Evolutionary conservation across 23 red algal species (phyloP).

Genomic region (Pyropia haitanensis): DNA sequence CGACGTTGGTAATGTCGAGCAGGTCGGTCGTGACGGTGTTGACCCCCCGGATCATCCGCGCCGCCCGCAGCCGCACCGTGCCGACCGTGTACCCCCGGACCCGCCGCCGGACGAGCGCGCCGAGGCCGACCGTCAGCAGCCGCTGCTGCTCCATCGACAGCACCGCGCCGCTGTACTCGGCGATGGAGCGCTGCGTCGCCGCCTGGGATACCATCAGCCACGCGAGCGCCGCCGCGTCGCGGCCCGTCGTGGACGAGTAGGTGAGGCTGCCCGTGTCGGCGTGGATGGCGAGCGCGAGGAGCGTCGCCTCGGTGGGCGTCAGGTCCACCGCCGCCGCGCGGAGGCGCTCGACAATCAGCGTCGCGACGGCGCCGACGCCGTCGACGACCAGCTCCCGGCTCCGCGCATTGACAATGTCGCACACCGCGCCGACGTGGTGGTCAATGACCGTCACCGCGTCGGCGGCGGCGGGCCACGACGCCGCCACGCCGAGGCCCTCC

Average conservation of each 20-base stretch:
- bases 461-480: slow-evolving; percentile 30
- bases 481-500: slow-evolving; percentile 47
- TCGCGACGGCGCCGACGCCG: slow-evolving; percentile 64
- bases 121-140: slow-evolving; percentile 27
- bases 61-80: slow-evolving; percentile 12
- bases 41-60: slow-evolving; percentile 53
- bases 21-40: slow-evolving; percentile 40
- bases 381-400: slow-evolving; percentile 36
- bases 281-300: slow-evolving; percentile 73
- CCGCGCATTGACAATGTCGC: slow-evolving; percentile 32
- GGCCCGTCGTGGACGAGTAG: slow-evolving; percentile 47
- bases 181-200: slow-evolving; percentile 54
- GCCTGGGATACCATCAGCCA: slow-evolving; percentile 49
- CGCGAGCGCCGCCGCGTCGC: slow-evolving; percentile 49
- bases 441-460: slow-evolving; percentile 48
- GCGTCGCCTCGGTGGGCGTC: slow-evolving; percentile 57
- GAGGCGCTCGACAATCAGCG: slow-evolving; percentile 64
- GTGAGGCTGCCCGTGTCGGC: slow-evolving; percentile 66
- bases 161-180: slow-evolving; percentile 43
- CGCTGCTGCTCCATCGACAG: slow-evolving; percentile 49
- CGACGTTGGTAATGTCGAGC: slow-evolving; percentile 56
- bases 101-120: slow-evolving; percentile 3
- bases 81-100: slow-evolving; percentile 46
- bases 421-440: slow-evolving; percentile 43
- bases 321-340: slow-evolving; percentile 5